Base-by-base conservation (phyloP, 495 filamentous ascomycete genomes). In the Xylaria palmicola region DNA sequence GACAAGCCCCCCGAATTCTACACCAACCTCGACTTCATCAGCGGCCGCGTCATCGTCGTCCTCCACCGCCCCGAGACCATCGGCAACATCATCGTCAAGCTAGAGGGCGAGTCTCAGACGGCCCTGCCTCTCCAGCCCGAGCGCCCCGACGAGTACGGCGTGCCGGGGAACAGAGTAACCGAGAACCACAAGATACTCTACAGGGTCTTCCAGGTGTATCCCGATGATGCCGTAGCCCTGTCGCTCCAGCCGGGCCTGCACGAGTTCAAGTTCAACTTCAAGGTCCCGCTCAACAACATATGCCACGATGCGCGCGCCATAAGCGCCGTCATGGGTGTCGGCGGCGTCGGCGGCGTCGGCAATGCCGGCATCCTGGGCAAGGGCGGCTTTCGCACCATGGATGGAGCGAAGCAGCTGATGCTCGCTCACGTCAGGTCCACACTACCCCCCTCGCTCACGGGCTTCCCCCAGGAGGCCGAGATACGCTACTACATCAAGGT, bases 401-500 rank as follows among this genome's bases (percentile, higher is more conserved):
- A 81, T 62, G 79, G 79, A 20, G 68, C 70, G 26, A 78, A 73
- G 71, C 79, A 83, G 68, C 68, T 83, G 62, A 75, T 79, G 72
- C 76, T 81, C 44, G 55, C 77, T 4, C 94, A 98, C 77, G 83
- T 93, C 65, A 93, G 88, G 67, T 88, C 86, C 69, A 95, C 92
- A 0, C 81, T 98, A 13, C 94, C 94, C 6, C 94, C 94, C 2
- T 91, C 90, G 6, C 79, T 97, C 60, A 89, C 83, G 48, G 90
- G 90, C 2, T 90, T 95, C 62, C 87, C 89, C 0, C 88, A 87
- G 0, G 73, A 90, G 73, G 94, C 93, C 50, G 92, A 93, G 72
- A 93, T 98, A 56, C 84, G 85, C 65, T 98, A 98, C 71, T 98
- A 89, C 62, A 80, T 97, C 61, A 98, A 98, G 70, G 92, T 86